phyloP scores from a whole-genome alignment of 257 asterid species.

The Przewalskia tangutica region DNA sequence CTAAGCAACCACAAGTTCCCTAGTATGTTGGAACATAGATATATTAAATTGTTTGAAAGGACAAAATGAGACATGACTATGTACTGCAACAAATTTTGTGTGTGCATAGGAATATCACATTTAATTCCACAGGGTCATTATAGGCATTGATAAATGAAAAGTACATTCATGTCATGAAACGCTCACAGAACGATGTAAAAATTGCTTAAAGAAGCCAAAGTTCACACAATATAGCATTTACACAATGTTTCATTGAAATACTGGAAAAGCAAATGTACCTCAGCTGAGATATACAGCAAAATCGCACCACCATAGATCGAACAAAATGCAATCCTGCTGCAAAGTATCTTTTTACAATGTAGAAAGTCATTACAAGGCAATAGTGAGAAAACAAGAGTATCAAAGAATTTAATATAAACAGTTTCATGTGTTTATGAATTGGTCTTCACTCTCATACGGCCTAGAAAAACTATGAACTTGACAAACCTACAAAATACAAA shows the following conservation, averaged over 20 bases:
- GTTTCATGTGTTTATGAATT: background rate
- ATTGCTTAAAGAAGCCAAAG: background rate
- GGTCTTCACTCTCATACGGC: slow-evolving; percentile 10
- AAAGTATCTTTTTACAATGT: background rate
- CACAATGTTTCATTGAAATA: background rate
- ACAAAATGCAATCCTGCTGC: background rate
- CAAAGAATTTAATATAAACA: background rate
- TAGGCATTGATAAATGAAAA: background rate
- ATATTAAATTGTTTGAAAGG: background rate
- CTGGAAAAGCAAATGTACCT: background rate
- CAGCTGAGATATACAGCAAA: background rate
- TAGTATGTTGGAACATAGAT: background rate
- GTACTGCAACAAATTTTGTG: background rate
- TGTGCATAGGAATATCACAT: background rate
- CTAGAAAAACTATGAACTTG: slow-evolving; percentile 6
- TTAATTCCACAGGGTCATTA: background rate
- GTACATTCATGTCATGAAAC: background rate
- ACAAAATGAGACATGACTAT: background rate
- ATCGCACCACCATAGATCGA: background rate
- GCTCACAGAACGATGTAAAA: background rate
- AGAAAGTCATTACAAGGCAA: background rate
- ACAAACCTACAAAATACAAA: slow-evolving; percentile 26
- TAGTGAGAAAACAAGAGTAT: slow-evolving; percentile 4
- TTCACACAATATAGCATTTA: background rate
- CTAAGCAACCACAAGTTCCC: background rate